These are phyloP conservation scores for Echeveria elegans DNA, from an alignment of 164 flowering plant genomes.

Conservation along the genomic window DNA sequence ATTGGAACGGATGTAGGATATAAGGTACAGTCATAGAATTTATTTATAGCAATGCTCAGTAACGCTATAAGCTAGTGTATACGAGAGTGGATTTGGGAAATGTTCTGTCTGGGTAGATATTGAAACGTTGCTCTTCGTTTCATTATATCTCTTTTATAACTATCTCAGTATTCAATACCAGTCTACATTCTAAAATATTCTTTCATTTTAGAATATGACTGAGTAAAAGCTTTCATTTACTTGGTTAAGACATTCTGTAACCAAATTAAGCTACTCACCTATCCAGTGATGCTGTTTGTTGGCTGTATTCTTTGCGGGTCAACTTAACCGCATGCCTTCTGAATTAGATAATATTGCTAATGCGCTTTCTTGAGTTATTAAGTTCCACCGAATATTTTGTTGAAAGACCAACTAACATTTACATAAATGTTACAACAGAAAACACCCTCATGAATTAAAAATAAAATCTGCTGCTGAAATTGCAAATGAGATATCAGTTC, in stretches of 20 bases:
- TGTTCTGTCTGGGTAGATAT: background rate
- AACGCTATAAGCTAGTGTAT: background rate
- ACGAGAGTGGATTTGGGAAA: background rate
- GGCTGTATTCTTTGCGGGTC: background rate
- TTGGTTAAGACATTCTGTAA: background rate
- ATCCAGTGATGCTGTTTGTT: background rate
- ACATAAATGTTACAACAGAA: background rate
- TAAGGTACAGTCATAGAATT: constrained; percentile 46
- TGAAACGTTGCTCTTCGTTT: background rate
- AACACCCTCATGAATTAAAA: background rate
- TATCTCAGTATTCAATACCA: background rate
- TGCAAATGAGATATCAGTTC: background rate
- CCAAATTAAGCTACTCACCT: background rate
- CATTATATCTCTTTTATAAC: background rate
- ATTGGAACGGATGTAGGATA: constrained; percentile 82
- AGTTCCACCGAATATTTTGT: background rate
- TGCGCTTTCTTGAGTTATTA: background rate
- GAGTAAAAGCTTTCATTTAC: background rate
- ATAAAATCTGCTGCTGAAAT: background rate
- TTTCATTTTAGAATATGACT: background rate
- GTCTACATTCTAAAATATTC: background rate
- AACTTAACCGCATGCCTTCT: background rate
- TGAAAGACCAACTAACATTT: background rate
- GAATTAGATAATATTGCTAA: background rate
- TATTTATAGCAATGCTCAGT: background rate